Conservation (phyloP, 768 basidiomycete genomes). For the Pleurotus salmoneostramineus region DNA sequence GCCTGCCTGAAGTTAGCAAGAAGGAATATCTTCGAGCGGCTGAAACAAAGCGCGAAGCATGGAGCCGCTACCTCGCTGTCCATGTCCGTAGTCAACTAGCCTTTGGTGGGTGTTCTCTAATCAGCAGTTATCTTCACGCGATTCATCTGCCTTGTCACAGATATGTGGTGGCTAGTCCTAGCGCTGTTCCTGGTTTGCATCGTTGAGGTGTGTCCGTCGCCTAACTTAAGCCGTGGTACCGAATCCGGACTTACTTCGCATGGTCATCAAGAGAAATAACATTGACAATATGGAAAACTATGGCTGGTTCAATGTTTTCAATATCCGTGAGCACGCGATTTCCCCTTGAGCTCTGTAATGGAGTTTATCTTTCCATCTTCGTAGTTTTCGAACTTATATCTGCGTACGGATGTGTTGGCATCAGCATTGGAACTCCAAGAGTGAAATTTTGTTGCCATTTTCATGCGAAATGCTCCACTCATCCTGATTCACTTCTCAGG, state of each 20-base stretch:
- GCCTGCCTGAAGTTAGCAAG: slow-evolving; percentile 39
- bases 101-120: slow-evolving; percentile 54
- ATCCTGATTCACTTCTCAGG: slow-evolving; percentile 34
- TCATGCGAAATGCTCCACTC: slow-evolving; percentile 4
- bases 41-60: slow-evolving; percentile 28
- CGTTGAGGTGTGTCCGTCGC: slow-evolving; percentile 63
- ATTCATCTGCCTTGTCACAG: slow-evolving; percentile 31
- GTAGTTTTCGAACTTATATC: slow-evolving; percentile 84
- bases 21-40: slow-evolving; percentile 42
- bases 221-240: neutral
- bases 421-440: slow-evolving; percentile 78
- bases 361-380: too few species aligned
- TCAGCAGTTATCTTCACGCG: neutral
- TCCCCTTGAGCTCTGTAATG: neutral
- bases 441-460: slow-evolving; percentile 46
- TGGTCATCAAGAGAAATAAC: slow-evolving; percentile 42
- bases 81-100: slow-evolving; percentile 86
- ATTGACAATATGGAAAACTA: slow-evolving; percentile 51
- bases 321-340: slow-evolving; percentile 46
- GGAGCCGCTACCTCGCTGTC: slow-evolving; percentile 74
- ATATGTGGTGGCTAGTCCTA: slow-evolving; percentile 95
- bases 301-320: slow-evolving; percentile 82
- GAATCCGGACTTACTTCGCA: too few species aligned
- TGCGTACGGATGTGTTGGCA: slow-evolving; percentile 84
- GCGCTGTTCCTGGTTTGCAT: slow-evolving; percentile 90